Evolutionary conservation across 208 protist genomes (phyloP).

Genomic region (Spongospora subterranea): DNA sequence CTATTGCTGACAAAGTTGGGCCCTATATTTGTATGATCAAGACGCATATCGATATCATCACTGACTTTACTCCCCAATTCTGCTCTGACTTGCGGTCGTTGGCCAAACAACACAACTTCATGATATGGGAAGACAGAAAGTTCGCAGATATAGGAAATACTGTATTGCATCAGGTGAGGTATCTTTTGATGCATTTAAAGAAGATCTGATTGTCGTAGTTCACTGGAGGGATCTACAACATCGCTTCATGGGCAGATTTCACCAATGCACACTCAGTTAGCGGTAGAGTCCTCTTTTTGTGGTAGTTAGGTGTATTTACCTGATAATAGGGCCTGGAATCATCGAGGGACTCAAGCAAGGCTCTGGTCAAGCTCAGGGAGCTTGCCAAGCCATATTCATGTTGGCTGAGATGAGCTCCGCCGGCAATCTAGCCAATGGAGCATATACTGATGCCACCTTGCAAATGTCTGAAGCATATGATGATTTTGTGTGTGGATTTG

Average conservation of each 20-base stretch:
- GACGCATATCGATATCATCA: conserved; percentile 67
- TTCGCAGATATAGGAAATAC: conserved; percentile 88
- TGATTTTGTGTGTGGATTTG: conserved; percentile 73
- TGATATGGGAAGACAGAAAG: conserved; percentile 88
- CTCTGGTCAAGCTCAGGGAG: background rate
- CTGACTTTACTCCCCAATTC: conserved; percentile 60
- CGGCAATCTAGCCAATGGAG: conserved; percentile 59
- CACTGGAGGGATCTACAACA: conserved; percentile 77
- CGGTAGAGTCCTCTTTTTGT: background rate
- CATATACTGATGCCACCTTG: conserved; percentile 72
- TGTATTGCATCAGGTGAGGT: conserved; percentile 65
- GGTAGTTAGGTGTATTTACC: background rate
- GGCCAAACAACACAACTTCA: conserved; percentile 79
- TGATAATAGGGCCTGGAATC: conserved; percentile 65
- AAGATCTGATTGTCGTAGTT: conserved; percentile 70
- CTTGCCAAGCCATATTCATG: conserved; percentile 70
- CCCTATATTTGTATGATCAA: conserved; percentile 67
- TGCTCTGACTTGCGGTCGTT: conserved; percentile 65
- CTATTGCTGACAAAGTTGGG: conserved; percentile 70
- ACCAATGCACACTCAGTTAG: conserved; percentile 73
- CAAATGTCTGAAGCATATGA: conserved; percentile 65
- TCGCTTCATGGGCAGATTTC: conserved; percentile 79
- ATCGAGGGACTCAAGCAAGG: conserved; percentile 66
- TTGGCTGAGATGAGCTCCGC: conserved; percentile 72
- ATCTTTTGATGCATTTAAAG: background rate